Conservation (phyloP, 2,329 filamentous ascomycete genomes). For the Botrytis squamosa region DNA sequence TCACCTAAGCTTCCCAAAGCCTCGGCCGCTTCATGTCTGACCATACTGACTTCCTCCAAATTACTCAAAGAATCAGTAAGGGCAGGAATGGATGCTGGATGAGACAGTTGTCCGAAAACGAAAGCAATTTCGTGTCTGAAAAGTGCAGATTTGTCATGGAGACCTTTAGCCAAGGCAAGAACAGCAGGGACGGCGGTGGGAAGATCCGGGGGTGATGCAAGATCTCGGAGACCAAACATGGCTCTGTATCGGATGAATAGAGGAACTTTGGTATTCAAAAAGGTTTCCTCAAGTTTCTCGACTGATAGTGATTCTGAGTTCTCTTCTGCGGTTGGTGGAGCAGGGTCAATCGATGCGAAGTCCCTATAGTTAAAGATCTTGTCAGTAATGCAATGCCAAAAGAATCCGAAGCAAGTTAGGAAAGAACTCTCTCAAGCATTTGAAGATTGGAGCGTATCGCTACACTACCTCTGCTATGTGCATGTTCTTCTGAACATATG, state of each 20-base stretch:
- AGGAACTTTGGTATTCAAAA: slow-evolving; percentile 76
- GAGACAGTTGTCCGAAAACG: slow-evolving; percentile 93
- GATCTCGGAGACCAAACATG: slow-evolving; percentile 95
- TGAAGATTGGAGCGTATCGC: background rate
- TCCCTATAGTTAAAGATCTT: slow-evolving; percentile 58
- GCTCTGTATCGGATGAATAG: slow-evolving; percentile 93
- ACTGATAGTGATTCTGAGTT: slow-evolving; percentile 68
- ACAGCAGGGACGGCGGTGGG: slow-evolving; percentile 88
- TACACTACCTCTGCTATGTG: background rate
- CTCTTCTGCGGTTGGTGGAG: slow-evolving; percentile 79
- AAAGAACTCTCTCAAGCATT: background rate
- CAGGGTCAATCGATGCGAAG: slow-evolving; percentile 93
- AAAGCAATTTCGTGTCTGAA: slow-evolving; percentile 99
- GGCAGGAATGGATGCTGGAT: slow-evolving; percentile 94
- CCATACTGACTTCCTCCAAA: slow-evolving; percentile 85
- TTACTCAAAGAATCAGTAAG: slow-evolving; percentile 77
- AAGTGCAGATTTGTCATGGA: slow-evolving; percentile 81
- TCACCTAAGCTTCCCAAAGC: slow-evolving; percentile 91
- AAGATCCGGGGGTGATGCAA: slow-evolving; percentile 88
- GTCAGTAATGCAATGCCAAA: slow-evolving; percentile 23
- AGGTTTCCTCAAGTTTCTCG: slow-evolving; percentile 67
- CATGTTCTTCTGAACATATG: background rate
- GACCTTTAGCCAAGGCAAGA: slow-evolving; percentile 78
- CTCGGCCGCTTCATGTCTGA: slow-evolving; percentile 95
- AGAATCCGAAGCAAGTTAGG: background rate